Evolutionary conservation across 768 basidiomycete genomes (phyloP), one percentile per base, ranked within the genome.

Genomic region (Tylopilus plumbeoviolaceoides): DNA sequence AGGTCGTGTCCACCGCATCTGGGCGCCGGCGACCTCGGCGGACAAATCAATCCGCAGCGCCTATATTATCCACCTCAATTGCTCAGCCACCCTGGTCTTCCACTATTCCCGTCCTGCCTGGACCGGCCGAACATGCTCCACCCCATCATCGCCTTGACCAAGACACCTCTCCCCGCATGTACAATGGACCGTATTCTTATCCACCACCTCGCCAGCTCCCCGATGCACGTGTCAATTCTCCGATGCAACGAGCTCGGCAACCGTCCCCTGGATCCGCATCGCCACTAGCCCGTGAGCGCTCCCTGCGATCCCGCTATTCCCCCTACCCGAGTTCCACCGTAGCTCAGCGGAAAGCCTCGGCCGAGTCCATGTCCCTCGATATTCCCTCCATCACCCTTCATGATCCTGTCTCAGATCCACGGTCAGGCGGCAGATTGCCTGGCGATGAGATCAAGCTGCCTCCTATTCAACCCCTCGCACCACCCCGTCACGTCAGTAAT

Each of bases 1-100:
- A 92, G 65, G 84, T 93, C 44, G 81, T 91, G 17, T 74, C 84
- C 41, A 76, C 74, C 28, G 75, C 78, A 30, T 73, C 80, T 25
- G 78, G 77, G n/a, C 78, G 84, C 55, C 79, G 87, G 45, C 78
- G 85, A 42, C 70, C 80, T 20, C 78, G 85, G 33, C 78, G 84
- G 51, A 75, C 72, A 30, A 75, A 78, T 17, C 78, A 77, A 41
- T 64, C 70, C 51, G 63, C 63, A 57, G 62, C 59, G 21, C 57
- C 74, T 30, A 64, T 72, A 41, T 61, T 69, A 23, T 62, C 56
- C 57, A 59, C 67, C 63, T 52, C 61, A 56, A 53, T 70, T 62
- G 49, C 73, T 48, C 48, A 70, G 59, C 59, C 61, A 38, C 73
- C 72, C 47, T 84, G 82, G 82, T 73, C 78, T 5, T 73, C 80